These are phyloP conservation scores for Mortierella sp. DNA, from an alignment of 371 early-diverging fungal genomes.

Conservation along the genomic window DNA sequence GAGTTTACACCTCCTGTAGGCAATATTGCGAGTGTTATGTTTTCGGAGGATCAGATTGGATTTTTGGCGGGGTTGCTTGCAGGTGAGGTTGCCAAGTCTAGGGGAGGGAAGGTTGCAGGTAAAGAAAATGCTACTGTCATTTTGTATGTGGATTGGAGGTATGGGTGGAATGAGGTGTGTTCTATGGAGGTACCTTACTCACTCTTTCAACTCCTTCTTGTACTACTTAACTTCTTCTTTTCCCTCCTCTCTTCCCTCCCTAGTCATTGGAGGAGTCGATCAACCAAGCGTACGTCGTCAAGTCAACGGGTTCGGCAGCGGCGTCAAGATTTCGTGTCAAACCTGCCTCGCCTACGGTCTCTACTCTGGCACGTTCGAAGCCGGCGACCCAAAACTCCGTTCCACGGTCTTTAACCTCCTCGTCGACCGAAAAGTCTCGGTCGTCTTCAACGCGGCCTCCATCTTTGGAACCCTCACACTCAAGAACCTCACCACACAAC, in stretches of 20 bases:
- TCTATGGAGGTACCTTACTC: too few relatives aligned
- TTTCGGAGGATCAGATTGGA: constrained; percentile 56
- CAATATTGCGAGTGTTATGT: constrained; percentile 55
- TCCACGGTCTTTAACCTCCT: constrained; percentile 14
- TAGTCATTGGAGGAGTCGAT: constrained; percentile 57
- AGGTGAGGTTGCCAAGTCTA: constrained; percentile 51
- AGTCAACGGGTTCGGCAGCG: constrained; percentile 56
- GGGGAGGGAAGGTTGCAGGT: constrained; percentile 53
- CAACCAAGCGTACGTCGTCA: constrained; percentile 53
- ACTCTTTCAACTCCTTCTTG: too few relatives aligned
- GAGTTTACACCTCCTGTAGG: constrained; percentile 55
- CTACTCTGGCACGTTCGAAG: constrained; percentile 49
- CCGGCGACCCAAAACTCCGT: constrained; percentile 18
- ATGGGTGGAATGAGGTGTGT: neutral
- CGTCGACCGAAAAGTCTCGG: constrained; percentile 37
- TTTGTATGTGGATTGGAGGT: too few relatives aligned
- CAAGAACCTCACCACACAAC: constrained; percentile 48
- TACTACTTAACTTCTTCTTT: too few relatives aligned
- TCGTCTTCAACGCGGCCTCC: constrained; percentile 52
- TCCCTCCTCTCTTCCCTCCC: neutral
- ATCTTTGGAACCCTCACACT: constrained; percentile 51
- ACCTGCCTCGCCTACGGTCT: constrained; percentile 46
- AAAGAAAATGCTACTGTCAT: too few relatives aligned
- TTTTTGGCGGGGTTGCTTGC: constrained; percentile 55
- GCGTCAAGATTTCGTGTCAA: constrained; percentile 44